Base-by-base conservation (phyloP, 2,329 filamentous ascomycete genomes). In the Diplocarpon mali region DNA sequence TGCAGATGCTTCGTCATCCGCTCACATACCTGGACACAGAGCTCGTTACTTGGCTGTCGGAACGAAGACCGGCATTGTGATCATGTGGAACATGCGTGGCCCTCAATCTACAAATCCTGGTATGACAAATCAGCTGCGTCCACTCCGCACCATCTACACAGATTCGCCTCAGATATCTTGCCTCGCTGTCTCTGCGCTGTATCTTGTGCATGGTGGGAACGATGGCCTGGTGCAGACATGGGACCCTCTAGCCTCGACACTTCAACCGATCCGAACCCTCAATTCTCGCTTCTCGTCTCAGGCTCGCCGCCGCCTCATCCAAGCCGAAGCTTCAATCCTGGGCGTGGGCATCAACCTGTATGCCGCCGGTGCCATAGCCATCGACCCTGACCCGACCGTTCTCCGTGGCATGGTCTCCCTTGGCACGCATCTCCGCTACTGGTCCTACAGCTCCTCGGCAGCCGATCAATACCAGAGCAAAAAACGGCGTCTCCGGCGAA, bases 141-240 rank as follows among this genome's bases (percentile, higher is more conserved):
- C 90, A 0, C 60, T 93, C n/a, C 80, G 87, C 24, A 71, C 83
- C 40, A 89, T 96, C 37, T 79, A 89, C 56, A 96, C 92, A 0
- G 87, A 94, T 37, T 96, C 90, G 0, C 88, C 90, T 0, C 76
- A 87, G 59, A 80, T 96, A 14, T 85, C 88, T 0, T 86, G 80
- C 49, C 65, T 98, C 13, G 92, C 83, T 5, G 63, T 95, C 38
- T 87, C 88, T 1, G 84, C 87, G 1, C 69, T 98, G 13, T 93
- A 94, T 60, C 67, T 98, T 13, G 84, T 96, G 6, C 86, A 95
- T 61, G 92, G 92, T 40, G 92, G 92, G 20, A 95, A 85, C 54
- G 92, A 98, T 64, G 90, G 92, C 1, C 75, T 96, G 2, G 90
- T 95, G 4, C 92, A 96, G 63, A 85, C 88, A 5, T 98, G 92